phyloP scores from a whole-genome alignment of 2,329 filamentous ascomycete genomes.

The Fusarium decemcellulare region DNA sequence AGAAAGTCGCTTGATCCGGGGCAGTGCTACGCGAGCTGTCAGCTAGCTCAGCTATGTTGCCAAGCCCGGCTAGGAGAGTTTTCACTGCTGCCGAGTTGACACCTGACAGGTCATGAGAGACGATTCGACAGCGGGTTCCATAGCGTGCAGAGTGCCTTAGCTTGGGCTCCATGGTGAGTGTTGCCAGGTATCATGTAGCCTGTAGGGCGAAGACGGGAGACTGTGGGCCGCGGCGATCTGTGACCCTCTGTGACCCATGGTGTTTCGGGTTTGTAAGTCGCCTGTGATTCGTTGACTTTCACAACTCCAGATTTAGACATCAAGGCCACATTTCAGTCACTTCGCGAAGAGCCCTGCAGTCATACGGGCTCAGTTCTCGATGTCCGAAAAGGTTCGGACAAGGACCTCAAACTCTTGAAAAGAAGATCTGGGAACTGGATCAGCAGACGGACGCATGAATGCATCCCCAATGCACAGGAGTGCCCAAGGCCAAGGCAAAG shows the following conservation, averaged over 20 bases:
- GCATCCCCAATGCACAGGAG: not conserved
- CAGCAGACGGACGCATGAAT: not conserved
- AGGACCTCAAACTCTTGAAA: not conserved
- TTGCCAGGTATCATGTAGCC: not conserved
- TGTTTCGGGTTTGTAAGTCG: not conserved
- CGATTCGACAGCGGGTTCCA: constrained; percentile 3
- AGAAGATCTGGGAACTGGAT: not conserved
- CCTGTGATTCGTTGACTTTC: constrained; percentile 4
- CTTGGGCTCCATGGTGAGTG: not conserved
- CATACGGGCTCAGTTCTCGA: not conserved
- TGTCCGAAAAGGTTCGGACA: not conserved
- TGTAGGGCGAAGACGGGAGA: not conserved
- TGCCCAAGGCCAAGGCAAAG: not conserved
- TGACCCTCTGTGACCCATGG: constrained; percentile 11
- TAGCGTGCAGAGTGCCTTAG: not conserved
- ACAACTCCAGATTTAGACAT: not conserved
- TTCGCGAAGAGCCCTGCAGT: not conserved
- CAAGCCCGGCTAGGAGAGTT: constrained; percentile 34
- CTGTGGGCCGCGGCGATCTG: not conserved
- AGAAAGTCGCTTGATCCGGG: not conserved
- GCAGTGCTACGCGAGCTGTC: constrained; percentile 30
- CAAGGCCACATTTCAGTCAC: constrained; percentile 1
- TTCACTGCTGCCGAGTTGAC: constrained; percentile 8
- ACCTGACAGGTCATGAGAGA: constrained; percentile 13
- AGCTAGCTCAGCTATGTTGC: constrained; percentile 10